Conservation (phyloP, 2,329 filamentous ascomycete species). For the Fusarium bactridioides region DNA sequence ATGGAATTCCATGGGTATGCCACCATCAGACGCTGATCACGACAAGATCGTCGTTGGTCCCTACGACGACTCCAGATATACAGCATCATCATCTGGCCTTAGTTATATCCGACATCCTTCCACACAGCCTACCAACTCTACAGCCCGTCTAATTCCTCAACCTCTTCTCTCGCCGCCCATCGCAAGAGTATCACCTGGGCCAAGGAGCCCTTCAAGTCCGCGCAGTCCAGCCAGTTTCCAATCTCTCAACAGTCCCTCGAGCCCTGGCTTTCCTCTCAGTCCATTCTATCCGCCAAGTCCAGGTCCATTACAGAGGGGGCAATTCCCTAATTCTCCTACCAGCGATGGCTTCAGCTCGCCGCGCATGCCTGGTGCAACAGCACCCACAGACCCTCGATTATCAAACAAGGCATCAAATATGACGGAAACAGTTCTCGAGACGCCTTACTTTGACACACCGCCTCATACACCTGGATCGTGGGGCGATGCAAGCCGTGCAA, state of each 20-base stretch:
- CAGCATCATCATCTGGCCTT: constrained; percentile 29
- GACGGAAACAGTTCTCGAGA: constrained; percentile 35
- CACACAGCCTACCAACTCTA: constrained; percentile 35
- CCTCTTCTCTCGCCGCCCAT: constrained; percentile 38
- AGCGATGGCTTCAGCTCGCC: constrained; percentile 33
- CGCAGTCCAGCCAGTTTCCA: constrained; percentile 24
- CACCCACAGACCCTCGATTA: constrained; percentile 10
- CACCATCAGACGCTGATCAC: constrained; percentile 12
- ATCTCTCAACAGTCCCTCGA: constrained; percentile 22
- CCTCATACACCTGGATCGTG: constrained; percentile 23
- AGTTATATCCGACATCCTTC: constrained; percentile 32
- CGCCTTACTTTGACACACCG: constrained; percentile 38
- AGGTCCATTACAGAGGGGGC: constrained; percentile 20
- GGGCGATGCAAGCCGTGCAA: constrained; percentile 4
- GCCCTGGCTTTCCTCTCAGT: constrained; percentile 30
- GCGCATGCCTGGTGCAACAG: constrained; percentile 8
- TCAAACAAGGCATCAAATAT: constrained; percentile 11
- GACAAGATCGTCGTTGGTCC: constrained; percentile 19
- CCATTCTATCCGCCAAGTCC: constrained; percentile 29
- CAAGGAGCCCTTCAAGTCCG: constrained; percentile 25
- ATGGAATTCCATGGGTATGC: constrained; percentile 30
- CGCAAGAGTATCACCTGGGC: constrained; percentile 23
- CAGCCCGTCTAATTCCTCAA: constrained; percentile 21
- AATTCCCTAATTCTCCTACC: constrained; percentile 24
- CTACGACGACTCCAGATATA: constrained; percentile 29